These are phyloP conservation scores for Fusarium aywerte DNA, from an alignment of 2,329 filamentous ascomycete genomes.

Conservation along the genomic window DNA sequence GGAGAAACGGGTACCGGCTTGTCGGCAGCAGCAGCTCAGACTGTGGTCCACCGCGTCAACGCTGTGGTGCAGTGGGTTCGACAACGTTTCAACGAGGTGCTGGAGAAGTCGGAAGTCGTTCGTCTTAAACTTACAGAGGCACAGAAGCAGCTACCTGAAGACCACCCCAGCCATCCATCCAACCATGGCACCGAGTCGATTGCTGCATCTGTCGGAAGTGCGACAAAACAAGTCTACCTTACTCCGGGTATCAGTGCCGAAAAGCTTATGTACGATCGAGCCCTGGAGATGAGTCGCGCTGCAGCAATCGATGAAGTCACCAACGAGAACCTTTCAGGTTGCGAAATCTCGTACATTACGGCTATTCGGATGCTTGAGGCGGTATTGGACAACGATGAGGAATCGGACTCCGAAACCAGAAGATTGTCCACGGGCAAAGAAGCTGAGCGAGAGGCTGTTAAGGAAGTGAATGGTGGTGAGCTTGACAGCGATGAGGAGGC, in stretches of 20 bases:
- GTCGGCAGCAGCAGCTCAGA: conserved; percentile 57
- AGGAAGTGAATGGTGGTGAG: conserved; percentile 56
- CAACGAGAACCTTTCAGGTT: conserved; percentile 85
- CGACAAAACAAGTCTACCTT: conserved; percentile 81
- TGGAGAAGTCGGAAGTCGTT: conserved; percentile 97
- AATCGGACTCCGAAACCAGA: conserved; percentile 47
- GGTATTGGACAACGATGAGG: conserved; percentile 85
- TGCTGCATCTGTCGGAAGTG: conserved; percentile 68
- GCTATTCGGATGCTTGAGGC: conserved; percentile 96
- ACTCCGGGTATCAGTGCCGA: conserved; percentile 93
- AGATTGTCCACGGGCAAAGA: conserved; percentile 54
- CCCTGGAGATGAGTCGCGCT: conserved; percentile 93
- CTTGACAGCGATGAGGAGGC: conserved; percentile 77
- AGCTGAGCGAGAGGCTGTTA: conserved; percentile 53
- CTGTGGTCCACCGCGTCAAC: conserved; percentile 79
- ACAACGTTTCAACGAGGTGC: conserved; percentile 92
- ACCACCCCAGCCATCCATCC: conserved; percentile 86
- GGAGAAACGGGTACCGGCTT: conserved; percentile 62
- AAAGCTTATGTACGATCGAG: conserved; percentile 97
- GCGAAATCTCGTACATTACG: conserved; percentile 92
- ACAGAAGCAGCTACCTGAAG: conserved; percentile 82
- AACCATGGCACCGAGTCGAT: conserved; percentile 74
- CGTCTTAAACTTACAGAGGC: conserved; percentile 86
- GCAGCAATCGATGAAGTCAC: conserved; percentile 97
- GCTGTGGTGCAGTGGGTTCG: conserved; percentile 96